A percentile compares a stretch with the other conserved stretches of the same genome.
phyloP scores from a whole-genome alignment of 768 basidiomycete genomes.

The Termitomyces sp. region DNA sequence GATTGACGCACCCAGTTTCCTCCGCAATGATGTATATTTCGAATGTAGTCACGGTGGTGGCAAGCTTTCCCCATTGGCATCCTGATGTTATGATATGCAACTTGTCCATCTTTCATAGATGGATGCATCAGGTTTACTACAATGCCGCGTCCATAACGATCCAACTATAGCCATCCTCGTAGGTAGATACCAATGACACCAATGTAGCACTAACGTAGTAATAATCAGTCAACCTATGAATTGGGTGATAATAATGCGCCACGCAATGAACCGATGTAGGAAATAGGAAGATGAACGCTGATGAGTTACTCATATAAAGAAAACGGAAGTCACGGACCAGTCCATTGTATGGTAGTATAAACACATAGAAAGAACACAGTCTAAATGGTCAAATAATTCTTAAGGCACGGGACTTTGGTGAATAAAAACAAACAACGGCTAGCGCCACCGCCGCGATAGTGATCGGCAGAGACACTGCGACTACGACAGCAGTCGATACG shows the following conservation, averaged over 20 bases:
- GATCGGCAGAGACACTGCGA: conserved; percentile 26
- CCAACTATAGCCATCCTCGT: too few species aligned
- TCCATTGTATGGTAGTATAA: neutral
- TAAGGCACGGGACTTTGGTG: conserved; percentile 3
- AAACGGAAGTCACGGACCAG: neutral
- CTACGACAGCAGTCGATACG: conserved; percentile 19
- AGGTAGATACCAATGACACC: neutral
- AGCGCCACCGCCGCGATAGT: conserved; percentile 30
- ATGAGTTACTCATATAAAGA: neutral
- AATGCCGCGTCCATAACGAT: too few species aligned
- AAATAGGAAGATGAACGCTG: neutral
- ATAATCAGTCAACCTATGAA: neutral
- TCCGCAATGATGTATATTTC: too few species aligned
- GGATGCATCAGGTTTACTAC: neutral
- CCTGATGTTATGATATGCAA: neutral
- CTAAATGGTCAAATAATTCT: neutral
- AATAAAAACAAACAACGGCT: conserved; percentile 26
- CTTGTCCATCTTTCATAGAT: neutral
- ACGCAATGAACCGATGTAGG: neutral
- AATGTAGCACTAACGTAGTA: neutral
- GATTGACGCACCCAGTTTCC: too few species aligned
- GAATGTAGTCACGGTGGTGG: too few species aligned
- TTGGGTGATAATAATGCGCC: neutral
- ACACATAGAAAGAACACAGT: neutral
- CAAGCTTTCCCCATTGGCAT: too few species aligned